Evolutionary conservation across 129 eudicot species (phyloP).

Genomic region (Gnaphalium uliginosum): DNA sequence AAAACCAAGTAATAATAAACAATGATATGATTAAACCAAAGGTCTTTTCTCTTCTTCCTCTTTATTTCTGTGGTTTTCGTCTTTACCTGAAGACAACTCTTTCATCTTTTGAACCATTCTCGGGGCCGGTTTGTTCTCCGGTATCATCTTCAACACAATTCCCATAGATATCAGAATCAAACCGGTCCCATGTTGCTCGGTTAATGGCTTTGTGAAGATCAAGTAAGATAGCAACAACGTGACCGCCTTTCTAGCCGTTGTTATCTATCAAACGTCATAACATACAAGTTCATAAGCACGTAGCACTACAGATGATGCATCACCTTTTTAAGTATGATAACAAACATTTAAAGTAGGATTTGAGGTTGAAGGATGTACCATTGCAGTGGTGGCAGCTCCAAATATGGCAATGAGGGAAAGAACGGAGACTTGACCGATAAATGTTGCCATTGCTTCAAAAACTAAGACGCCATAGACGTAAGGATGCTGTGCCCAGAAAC

Average conservation of each 20-base stretch:
- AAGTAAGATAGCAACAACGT: constrained; percentile 61
- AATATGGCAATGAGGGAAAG: constrained; percentile 45
- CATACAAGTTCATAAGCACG: constrained; percentile 3
- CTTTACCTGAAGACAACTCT: constrained; percentile 16
- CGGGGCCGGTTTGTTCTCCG: constrained; percentile 47
- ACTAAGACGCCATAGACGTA: constrained; percentile 80
- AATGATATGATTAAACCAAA: constrained; percentile 38
- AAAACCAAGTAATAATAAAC: constrained; percentile 19
- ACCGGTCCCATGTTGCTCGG: constrained; percentile 64
- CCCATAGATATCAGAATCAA: constrained; percentile 60
- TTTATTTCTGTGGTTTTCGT: constrained; percentile 28
- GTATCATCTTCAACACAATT: constrained; percentile 54
- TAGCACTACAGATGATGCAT: constrained; percentile 12
- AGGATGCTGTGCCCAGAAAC: constrained; percentile 63
- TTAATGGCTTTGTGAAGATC: constrained; percentile 66
- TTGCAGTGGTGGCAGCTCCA: constrained; percentile 47
- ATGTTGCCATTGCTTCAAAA: constrained; percentile 91
- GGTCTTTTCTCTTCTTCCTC: constrained; percentile 57
- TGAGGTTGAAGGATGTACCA: constrained; percentile 22
- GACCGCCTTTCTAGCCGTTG: constrained; percentile 73
- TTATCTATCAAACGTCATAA: constrained; percentile 33
- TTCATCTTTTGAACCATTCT: constrained; percentile 19
- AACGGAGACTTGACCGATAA: constrained; percentile 43
- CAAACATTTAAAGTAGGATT: not conserved
- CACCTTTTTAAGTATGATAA: not conserved